phyloP scores from a whole-genome alignment of 73 alveolate genomes.

The Halteria grandinella region DNA sequence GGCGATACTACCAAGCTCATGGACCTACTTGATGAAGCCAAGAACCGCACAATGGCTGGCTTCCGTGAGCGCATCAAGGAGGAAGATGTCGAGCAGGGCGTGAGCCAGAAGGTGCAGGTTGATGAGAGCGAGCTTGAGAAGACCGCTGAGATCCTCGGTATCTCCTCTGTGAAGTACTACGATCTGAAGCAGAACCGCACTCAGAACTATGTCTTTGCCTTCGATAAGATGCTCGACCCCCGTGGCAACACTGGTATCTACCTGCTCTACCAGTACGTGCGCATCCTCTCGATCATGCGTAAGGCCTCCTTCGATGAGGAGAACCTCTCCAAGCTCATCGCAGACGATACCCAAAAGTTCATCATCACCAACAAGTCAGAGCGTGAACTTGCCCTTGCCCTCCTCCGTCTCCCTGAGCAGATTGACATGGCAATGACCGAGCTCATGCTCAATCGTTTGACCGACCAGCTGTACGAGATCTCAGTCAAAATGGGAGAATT shows the following conservation, averaged over 20 bases:
- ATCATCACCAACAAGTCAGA: slow-evolving; percentile 73
- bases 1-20: slow-evolving; percentile 95
- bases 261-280: slow-evolving; percentile 96
- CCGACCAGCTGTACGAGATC: slow-evolving; percentile 94
- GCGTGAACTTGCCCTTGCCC: slow-evolving; percentile 86
- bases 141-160: slow-evolving; percentile 94
- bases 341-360: slow-evolving; percentile 57
- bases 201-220: slow-evolving; percentile 93
- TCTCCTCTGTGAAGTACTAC: slow-evolving; percentile 98
- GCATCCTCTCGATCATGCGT: slow-evolving; percentile 95
- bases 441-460: slow-evolving; percentile 89
- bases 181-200: slow-evolving; percentile 97
- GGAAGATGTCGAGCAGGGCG: slow-evolving; percentile 63
- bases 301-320: slow-evolving; percentile 86
- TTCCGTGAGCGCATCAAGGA: slow-evolving; percentile 61
- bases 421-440: slow-evolving; percentile 93
- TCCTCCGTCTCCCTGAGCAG: slow-evolving; percentile 94
- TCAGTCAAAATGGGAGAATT: slow-evolving; percentile 93
- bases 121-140: slow-evolving; percentile 80
- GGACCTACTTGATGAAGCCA: slow-evolving; percentile 97
- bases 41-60: slow-evolving; percentile 84
- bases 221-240: slow-evolving; percentile 98
- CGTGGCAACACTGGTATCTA: slow-evolving; percentile 99
- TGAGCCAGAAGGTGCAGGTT: slow-evolving; percentile 66
- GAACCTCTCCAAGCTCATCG: slow-evolving; percentile 67